These are phyloP conservation scores for Anthoceros angustus DNA, from an alignment of 225 moss, liverwort and hornwort genomes.

Conservation along the genomic window DNA sequence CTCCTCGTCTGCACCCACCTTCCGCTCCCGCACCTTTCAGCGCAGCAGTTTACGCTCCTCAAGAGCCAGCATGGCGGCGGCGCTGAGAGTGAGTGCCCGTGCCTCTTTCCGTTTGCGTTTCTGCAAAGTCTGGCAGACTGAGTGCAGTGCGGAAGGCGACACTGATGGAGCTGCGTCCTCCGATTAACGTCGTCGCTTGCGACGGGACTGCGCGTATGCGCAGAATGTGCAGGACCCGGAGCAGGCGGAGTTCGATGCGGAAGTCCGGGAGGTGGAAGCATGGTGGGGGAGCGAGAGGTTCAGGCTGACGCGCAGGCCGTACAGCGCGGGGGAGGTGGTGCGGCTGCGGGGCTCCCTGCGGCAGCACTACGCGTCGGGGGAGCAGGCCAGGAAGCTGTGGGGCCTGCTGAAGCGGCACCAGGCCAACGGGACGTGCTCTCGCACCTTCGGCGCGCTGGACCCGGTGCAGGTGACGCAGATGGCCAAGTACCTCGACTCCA, in stretches of 20 bases:
- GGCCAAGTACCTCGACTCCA: slow-evolving; percentile 67
- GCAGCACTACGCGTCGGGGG: slow-evolving; percentile 40
- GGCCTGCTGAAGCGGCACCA: slow-evolving; percentile 37
- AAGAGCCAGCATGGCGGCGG: too few species aligned
- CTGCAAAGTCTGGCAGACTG: too few species aligned
- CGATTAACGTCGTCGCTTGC: too few species aligned
- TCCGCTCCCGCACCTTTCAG: too few species aligned
- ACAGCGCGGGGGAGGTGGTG: slow-evolving; percentile 42
- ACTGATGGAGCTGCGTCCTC: too few species aligned
- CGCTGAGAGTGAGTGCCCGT: too few species aligned
- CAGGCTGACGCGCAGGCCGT: slow-evolving; percentile 34
- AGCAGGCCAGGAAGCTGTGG: slow-evolving; percentile 63
- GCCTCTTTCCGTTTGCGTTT: too few species aligned
- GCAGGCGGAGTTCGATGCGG: slow-evolving; percentile 30
- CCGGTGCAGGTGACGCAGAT: slow-evolving; percentile 68
- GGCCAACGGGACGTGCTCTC: slow-evolving; percentile 39
- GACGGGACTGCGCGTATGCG: not conserved
- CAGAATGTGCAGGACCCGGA: slow-evolving; percentile 40
- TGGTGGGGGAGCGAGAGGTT: slow-evolving; percentile 63
- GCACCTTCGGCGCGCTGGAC: slow-evolving; percentile 60
- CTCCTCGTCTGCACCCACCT: too few species aligned
- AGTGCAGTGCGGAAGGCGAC: too few species aligned
- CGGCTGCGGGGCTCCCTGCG: slow-evolving; percentile 39
- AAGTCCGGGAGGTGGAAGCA: slow-evolving; percentile 46
- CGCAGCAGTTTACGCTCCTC: too few species aligned